A percentile compares a stretch with the other conserved stretches of the same genome.
These are phyloP conservation scores for Quercus suber DNA, from an alignment of 306 rosid species.

Conservation along the genomic window DNA sequence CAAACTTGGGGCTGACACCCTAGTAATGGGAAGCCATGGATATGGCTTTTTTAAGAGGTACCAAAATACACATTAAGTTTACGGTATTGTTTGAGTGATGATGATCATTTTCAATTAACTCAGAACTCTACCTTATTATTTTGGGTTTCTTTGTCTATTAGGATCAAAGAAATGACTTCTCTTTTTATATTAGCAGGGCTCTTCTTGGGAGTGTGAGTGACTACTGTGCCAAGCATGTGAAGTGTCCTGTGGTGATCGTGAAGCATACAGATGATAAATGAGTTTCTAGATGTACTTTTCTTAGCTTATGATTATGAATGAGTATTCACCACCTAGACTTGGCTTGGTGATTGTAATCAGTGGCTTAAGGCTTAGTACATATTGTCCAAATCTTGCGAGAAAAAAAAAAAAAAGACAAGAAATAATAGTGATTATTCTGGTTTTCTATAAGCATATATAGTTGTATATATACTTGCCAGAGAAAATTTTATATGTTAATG, in stretches of 20 bases:
- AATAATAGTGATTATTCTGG: not conserved
- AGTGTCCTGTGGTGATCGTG: constrained; percentile 79
- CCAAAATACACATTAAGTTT: not conserved
- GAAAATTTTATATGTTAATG: not conserved
- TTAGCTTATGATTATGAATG: not conserved
- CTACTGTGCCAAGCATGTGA: constrained; percentile 64
- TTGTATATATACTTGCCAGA: not conserved
- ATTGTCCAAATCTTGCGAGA: not conserved
- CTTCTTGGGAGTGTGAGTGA: constrained; percentile 87
- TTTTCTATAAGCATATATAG: not conserved
- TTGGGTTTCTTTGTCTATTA: no score
- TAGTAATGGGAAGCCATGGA: constrained; percentile 83
- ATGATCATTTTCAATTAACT: not conserved
- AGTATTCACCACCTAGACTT: not conserved
- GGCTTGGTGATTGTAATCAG: not conserved
- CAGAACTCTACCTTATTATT: no score
- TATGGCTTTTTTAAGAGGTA: constrained; percentile 85
- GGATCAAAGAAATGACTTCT: not conserved
- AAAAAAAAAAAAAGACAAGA: not conserved
- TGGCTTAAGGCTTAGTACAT: not conserved
- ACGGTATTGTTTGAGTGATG: not conserved
- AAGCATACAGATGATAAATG: constrained; percentile 37
- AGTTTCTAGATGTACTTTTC: not conserved
- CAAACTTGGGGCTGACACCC: constrained; percentile 60
- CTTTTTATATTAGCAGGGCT: constrained; percentile 42